Percentiles rank a stretch among this genome's conserved stretches.
Evolutionary conservation across 2,329 filamentous ascomycete species (phyloP).

Genomic region (Aspergillus sp.): DNA sequence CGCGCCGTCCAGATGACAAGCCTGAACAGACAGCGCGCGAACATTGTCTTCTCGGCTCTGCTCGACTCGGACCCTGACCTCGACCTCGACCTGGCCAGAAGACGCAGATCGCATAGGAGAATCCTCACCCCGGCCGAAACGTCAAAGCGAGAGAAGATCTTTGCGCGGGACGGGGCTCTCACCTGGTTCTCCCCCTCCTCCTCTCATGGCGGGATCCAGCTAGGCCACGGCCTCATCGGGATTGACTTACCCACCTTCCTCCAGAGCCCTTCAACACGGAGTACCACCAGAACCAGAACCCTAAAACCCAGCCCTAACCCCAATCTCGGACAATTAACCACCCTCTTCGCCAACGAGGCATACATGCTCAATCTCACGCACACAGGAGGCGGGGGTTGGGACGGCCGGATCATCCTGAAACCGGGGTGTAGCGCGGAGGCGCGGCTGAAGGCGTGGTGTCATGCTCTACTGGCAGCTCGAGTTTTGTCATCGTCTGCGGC

Average conservation of each 20-base stretch:
- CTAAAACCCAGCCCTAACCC: constrained; percentile 32
- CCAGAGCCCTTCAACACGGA: constrained; percentile 6
- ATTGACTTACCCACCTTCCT: constrained; percentile 32
- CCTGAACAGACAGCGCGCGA: constrained; percentile 78
- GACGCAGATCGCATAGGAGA: constrained; percentile 5
- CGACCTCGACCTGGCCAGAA: constrained; percentile 2
- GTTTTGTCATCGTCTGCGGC: constrained; percentile 7
- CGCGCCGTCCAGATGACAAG: constrained; percentile 72
- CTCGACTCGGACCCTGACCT: constrained; percentile 26
- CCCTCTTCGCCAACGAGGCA: constrained; percentile 41
- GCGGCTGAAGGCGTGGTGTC: constrained; percentile 54
- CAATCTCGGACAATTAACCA: constrained; percentile 39
- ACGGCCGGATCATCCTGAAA: constrained; percentile 56
- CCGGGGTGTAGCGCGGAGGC: constrained; percentile 40
- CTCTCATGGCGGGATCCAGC: neutral
- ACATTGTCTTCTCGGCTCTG: constrained; percentile 60
- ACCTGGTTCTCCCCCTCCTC: constrained; percentile 37
- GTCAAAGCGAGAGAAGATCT: constrained; percentile 49
- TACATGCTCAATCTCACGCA: constrained; percentile 55
- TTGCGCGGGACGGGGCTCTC: constrained; percentile 58
- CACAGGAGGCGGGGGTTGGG: constrained; percentile 14
- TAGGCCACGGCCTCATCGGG: constrained; percentile 50
- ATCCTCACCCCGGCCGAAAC: constrained; percentile 56
- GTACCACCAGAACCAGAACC: constrained; percentile 4
- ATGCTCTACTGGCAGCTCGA: constrained; percentile 45